Percentiles rank a stretch among this genome's conserved stretches.
Evolutionary conservation across 148 eudicot species (phyloP).

Genomic region (Oxyria digyna): DNA sequence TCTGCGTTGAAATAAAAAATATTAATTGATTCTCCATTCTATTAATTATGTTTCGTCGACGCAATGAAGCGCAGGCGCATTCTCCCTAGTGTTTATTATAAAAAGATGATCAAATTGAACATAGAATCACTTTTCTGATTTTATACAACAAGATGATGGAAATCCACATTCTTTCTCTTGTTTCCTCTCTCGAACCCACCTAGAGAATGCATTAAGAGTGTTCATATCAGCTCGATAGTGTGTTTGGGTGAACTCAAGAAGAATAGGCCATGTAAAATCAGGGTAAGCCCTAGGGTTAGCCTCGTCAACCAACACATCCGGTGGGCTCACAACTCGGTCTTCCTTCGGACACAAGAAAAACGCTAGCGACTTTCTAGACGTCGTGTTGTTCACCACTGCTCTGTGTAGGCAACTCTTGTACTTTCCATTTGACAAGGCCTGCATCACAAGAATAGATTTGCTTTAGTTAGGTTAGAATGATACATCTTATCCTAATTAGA

Average conservation of each 20-base stretch:
- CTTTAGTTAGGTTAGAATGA: not conserved
- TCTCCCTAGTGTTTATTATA: too few relatives aligned
- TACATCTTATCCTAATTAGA: not conserved
- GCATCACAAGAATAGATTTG: not conserved
- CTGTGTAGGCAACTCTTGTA: slow-evolving; percentile 73
- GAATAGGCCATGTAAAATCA: slow-evolving; percentile 53
- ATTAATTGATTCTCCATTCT: too few relatives aligned
- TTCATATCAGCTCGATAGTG: slow-evolving; percentile 70
- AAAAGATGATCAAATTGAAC: not conserved
- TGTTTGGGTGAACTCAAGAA: slow-evolving; percentile 58
- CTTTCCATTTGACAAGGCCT: slow-evolving; percentile 67
- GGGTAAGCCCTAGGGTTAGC: slow-evolving; percentile 43
- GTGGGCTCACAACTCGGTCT: slow-evolving; percentile 54
- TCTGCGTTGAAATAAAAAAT: too few relatives aligned
- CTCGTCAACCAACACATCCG: slow-evolving; percentile 29
- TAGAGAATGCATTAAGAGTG: slow-evolving; percentile 44
- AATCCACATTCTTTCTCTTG: not conserved
- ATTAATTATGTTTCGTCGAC: too few relatives aligned
- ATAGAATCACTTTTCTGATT: not conserved
- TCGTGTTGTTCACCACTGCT: slow-evolving; percentile 56
- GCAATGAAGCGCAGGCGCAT: too few relatives aligned
- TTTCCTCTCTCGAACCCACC: slow-evolving; percentile 22
- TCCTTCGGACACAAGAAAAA: slow-evolving; percentile 55
- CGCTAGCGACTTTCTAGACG: slow-evolving; percentile 57
- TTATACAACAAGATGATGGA: not conserved